phyloP scores from a whole-genome alignment of 1,284 basidiomycete genomes.

The Exsudoporus floridanus region DNA sequence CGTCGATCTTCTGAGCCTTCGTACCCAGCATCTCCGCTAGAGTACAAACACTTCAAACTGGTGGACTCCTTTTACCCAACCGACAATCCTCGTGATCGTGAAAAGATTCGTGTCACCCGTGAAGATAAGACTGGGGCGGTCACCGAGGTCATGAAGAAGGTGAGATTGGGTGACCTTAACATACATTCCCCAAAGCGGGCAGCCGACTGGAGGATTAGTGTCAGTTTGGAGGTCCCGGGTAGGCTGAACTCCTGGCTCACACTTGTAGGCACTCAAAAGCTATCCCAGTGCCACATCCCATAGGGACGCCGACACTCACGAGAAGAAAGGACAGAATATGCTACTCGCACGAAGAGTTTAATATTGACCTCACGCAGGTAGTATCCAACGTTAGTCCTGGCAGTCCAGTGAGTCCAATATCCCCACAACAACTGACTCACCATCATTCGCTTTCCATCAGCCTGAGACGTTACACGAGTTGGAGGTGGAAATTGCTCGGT shows the following conservation, averaged over 20 bases:
- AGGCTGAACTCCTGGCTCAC: conserved; percentile 29
- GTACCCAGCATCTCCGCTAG: conserved; percentile 58
- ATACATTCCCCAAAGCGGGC: conserved; percentile 78
- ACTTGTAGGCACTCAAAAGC: conserved; percentile 2
- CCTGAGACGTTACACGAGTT: conserved; percentile 67
- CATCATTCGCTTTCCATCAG: conserved; percentile 36
- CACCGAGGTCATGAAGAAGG: conserved; percentile 71
- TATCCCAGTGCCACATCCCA: conserved; percentile 54
- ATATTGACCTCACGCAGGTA: conserved; percentile 93
- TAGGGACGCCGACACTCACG: conserved; percentile 55
- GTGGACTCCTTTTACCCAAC: conserved; percentile 78
- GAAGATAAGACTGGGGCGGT: conserved; percentile 74
- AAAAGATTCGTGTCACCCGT: conserved; percentile 83
- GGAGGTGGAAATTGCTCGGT: conserved; percentile 67
- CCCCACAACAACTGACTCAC: background rate
- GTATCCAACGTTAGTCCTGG: conserved; percentile 48
- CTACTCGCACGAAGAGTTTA: conserved; percentile 90
- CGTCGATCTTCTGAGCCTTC: conserved; percentile 45
- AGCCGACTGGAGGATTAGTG: conserved; percentile 92
- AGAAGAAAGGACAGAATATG: conserved; percentile 89
- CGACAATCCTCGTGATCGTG: conserved; percentile 47
- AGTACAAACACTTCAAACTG: conserved; percentile 78
- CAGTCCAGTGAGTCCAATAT: conserved; percentile 45
- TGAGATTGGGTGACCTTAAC: conserved; percentile 85
- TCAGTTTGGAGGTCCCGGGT: conserved; percentile 84